Base-by-base conservation (phyloP, 2,329 filamentous ascomycete species). In the Endothia cerciana region DNA sequence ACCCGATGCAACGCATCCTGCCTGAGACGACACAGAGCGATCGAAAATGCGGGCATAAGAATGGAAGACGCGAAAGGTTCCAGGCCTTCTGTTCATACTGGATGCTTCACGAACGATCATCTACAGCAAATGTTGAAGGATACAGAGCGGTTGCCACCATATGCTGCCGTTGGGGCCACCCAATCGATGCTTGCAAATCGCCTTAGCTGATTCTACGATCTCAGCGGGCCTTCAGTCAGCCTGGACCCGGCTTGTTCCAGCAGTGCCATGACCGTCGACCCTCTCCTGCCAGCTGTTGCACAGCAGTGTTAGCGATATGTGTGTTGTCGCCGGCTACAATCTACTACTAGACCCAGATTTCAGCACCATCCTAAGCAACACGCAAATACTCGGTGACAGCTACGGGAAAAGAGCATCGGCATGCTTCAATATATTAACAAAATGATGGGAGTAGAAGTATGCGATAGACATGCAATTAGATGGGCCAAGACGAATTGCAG, bases 121-220 rank as follows among this genome's bases (percentile, higher is more conserved):
- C 57, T 43, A 30, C 64, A 69, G 8, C 69, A 69, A 45, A 75
- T 77, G 65, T 13, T 72, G 72, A 2, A 78, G 77, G 53, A 72
- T 74, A 2, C 72, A 72, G 1, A 79, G 74, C 0, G 79, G 78
- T 1, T 60, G 10, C 57, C 57, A 60, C 73, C 71, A 8, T 71
- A 43, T 45, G 57, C 40, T 28, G 57, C 57, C 6, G 40, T 45
- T 30, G 57, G 57, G 22, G 38, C 38, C 7, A 58, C 55, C 33
- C 64, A 69, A 8, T 69, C 71, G 36, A 75, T 77, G 66, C 62
- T 71, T 11, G 65, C 71, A 8, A 82, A 82, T 66, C 74, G 80
- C 1, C 69, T 80, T 15, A 78, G 76, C 47, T 81, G 76, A 73
- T 79, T 74, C 65, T 81, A 78, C 53, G 74, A 81, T 63, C 67